Conservation (phyloP, 768 basidiomycete genomes). For the Cystobasidium tubakii region DNA sequence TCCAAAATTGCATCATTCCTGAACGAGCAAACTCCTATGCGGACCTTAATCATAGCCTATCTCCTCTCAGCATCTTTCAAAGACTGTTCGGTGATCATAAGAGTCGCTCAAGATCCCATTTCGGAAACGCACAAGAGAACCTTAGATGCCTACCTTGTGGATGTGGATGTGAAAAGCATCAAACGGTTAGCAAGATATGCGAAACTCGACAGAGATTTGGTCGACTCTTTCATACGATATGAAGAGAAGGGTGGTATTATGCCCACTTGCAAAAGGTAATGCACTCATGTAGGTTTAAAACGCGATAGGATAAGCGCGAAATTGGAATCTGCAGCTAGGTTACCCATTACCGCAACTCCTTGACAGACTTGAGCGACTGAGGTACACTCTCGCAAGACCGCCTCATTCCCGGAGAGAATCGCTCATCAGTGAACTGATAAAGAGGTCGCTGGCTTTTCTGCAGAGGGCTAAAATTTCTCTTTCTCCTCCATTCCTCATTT, state of each 20-base stretch:
- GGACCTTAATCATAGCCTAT: slow-evolving; percentile 66
- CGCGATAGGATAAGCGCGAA: too few species aligned
- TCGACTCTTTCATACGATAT: slow-evolving; percentile 52
- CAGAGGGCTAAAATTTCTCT: too few species aligned
- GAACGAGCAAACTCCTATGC: slow-evolving; percentile 48
- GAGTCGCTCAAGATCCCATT: slow-evolving; percentile 42
- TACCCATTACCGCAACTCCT: too few species aligned
- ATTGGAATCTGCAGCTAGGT: too few species aligned
- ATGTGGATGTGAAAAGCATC: slow-evolving; percentile 32
- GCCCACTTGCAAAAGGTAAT: not conserved
- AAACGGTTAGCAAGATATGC: slow-evolving; percentile 12
- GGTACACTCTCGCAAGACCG: too few species aligned
- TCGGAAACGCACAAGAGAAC: not conserved
- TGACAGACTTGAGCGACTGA: too few species aligned
- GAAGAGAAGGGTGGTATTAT: not conserved
- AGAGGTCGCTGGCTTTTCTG: too few species aligned
- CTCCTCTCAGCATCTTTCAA: slow-evolving; percentile 90
- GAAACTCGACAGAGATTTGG: slow-evolving; percentile 44
- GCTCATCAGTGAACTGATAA: too few species aligned
- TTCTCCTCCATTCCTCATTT: too few species aligned
- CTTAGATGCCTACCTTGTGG: slow-evolving; percentile 21
- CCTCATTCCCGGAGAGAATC: too few species aligned
- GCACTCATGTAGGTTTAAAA: too few species aligned
- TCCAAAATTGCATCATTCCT: not conserved
- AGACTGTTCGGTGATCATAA: slow-evolving; percentile 76